Conservation (phyloP, 2,329 filamentous ascomycete genomes). For the Aspergillus fischeri region DNA sequence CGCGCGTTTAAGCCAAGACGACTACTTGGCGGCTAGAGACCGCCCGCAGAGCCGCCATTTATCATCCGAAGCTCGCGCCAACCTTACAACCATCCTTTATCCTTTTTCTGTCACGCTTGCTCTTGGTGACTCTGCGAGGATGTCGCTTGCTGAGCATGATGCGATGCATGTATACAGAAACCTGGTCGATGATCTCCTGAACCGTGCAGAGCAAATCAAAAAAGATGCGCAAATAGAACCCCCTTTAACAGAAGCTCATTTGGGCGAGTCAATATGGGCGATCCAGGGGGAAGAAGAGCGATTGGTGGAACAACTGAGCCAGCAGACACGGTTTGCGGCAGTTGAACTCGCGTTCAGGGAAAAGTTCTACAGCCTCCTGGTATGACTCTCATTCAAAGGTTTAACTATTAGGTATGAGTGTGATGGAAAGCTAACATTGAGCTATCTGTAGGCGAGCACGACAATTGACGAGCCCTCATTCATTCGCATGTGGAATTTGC, state of each 20-base stretch:
- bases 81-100: background rate
- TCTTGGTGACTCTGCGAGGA: constrained; percentile 14
- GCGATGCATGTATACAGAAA: constrained; percentile 44
- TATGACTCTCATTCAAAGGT: constrained; percentile 44
- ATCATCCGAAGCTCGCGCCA: constrained; percentile 12
- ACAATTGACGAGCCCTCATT: constrained; percentile 75
- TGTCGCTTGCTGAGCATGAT: constrained; percentile 31
- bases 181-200: constrained; percentile 56
- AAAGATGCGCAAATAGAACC: constrained; percentile 63
- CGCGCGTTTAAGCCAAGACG: constrained; percentile 25
- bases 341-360: constrained; percentile 81
- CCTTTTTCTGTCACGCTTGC: background rate
- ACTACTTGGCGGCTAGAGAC: constrained; percentile 18
- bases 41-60: constrained; percentile 23
- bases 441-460: constrained; percentile 58
- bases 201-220: constrained; percentile 58
- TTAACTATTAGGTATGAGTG: background rate
- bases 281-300: constrained; percentile 29
- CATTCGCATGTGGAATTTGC: constrained; percentile 83
- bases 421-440: constrained; percentile 9
- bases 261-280: constrained; percentile 37
- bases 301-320: constrained; percentile 39
- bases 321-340: constrained; percentile 58
- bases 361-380: constrained; percentile 74
- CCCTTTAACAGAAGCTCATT: constrained; percentile 65